Evolutionary conservation across 495 filamentous ascomycete species (phyloP).

Genomic region (Hyaloscypha bicolor): DNA sequence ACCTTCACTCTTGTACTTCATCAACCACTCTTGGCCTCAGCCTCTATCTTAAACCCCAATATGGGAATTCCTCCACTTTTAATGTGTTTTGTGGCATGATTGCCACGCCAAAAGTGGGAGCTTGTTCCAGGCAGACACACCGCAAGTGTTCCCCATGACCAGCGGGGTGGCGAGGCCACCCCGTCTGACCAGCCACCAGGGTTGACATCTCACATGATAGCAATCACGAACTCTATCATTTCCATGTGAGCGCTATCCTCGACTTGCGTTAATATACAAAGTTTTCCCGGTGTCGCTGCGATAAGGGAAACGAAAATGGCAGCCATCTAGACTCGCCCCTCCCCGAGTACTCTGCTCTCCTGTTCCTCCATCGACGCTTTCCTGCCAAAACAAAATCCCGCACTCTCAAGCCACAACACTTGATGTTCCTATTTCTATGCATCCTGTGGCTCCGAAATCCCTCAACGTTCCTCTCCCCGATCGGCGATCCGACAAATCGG

Average conservation of each 20-base stretch:
- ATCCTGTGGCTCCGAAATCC: neutral
- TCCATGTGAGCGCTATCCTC: neutral
- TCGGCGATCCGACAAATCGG: neutral
- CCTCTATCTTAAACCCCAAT: neutral
- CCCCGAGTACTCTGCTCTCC: neutral
- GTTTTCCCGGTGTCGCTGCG: neutral
- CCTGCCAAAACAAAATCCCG: neutral
- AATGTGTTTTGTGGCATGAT: neutral
- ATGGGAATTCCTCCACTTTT: neutral
- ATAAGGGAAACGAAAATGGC: neutral
- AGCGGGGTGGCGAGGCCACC: neutral
- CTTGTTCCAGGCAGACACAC: neutral
- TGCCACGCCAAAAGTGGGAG: neutral
- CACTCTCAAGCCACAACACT: neutral
- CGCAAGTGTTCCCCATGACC: neutral
- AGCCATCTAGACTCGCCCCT: neutral
- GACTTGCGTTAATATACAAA: neutral
- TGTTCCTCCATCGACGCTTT: neutral
- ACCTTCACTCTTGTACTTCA: neutral
- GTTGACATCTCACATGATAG: neutral
- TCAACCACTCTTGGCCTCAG: neutral
- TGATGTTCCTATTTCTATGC: neutral
- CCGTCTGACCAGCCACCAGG: neutral
- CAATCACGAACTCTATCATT: neutral
- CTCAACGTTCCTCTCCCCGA: neutral